phyloP scores from a whole-genome alignment of 768 basidiomycete genomes.

The Leccinum longicurvipes region DNA sequence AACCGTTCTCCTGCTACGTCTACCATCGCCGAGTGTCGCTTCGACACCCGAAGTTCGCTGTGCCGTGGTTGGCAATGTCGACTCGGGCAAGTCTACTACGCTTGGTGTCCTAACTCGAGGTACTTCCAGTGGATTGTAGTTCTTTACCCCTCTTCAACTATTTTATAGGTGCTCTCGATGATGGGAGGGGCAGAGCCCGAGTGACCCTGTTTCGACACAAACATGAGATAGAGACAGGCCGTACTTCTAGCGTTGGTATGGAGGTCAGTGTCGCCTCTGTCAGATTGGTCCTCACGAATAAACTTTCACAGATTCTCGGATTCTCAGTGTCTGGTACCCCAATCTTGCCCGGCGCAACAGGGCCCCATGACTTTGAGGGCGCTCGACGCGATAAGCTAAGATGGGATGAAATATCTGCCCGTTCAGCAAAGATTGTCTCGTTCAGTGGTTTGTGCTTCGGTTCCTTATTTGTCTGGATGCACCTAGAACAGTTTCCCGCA shows the following conservation, averaged over 20 bases:
- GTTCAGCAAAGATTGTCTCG: slow-evolving; percentile 88
- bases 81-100: slow-evolving; percentile 92
- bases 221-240: slow-evolving; percentile 93
- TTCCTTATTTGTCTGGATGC: neutral
- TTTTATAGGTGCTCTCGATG: slow-evolving; percentile 64
- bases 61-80: slow-evolving; percentile 94
- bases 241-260: slow-evolving; percentile 96
- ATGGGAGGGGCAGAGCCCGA: slow-evolving; percentile 78
- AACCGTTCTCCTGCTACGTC: slow-evolving; percentile 58
- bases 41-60: slow-evolving; percentile 90
- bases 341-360: slow-evolving; percentile 65
- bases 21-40: slow-evolving; percentile 74
- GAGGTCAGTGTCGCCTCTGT: slow-evolving; percentile 59
- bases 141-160: slow-evolving; percentile 13
- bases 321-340: slow-evolving; percentile 76
- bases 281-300: neutral
- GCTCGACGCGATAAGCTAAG: slow-evolving; percentile 82
- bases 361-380: slow-evolving; percentile 57
- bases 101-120: slow-evolving; percentile 95
- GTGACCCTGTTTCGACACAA: slow-evolving; percentile 94
- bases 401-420: slow-evolving; percentile 93
- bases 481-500: slow-evolving; percentile 24
- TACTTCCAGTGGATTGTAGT: slow-evolving; percentile 27
- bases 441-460: slow-evolving; percentile 65
- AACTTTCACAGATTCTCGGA: slow-evolving; percentile 68